Evolutionary conservation across 2,329 filamentous ascomycete species (phyloP).

Genomic region (Phialemonium atrogriseum): DNA sequence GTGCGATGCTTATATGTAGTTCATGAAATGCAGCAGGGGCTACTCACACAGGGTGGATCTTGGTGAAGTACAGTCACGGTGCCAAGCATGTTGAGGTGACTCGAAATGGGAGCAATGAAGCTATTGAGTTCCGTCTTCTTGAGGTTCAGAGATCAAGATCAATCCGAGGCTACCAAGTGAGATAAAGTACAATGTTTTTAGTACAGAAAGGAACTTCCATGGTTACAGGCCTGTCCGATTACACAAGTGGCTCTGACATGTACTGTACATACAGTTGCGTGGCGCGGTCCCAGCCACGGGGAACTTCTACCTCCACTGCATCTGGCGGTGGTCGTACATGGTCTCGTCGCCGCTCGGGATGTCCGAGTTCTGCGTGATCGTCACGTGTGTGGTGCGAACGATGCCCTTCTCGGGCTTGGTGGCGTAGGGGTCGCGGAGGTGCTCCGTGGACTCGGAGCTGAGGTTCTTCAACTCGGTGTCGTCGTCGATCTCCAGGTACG

Average conservation of each 20-base stretch:
- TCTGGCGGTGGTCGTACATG: conserved; percentile 3
- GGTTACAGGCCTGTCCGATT: not conserved
- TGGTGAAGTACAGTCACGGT: too few species aligned
- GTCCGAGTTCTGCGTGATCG: conserved; percentile 5
- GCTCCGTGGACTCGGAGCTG: conserved; percentile 7
- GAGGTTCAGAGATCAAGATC: conserved; percentile 1
- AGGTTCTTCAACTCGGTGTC: conserved; percentile 8
- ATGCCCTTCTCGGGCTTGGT: conserved; percentile 4
- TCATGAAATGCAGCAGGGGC: conserved; percentile 1
- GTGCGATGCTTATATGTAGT: too few species aligned
- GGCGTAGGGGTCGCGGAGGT: conserved; percentile 5
- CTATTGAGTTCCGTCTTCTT: too few species aligned
- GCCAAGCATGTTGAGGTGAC: too few species aligned
- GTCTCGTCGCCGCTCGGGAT: not conserved
- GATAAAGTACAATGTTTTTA: not conserved
- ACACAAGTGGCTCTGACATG: not conserved
- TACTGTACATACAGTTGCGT: not conserved
- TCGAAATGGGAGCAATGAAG: too few species aligned
- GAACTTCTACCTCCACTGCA: conserved; percentile 7
- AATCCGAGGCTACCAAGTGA: conserved; percentile 1
- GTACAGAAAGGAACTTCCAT: conserved; percentile 1
- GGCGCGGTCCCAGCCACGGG: not conserved
- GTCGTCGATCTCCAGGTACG: conserved; percentile 7
- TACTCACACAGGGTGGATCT: too few species aligned
- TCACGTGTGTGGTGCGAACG: conserved; percentile 7